Evolutionary conservation across 148 eudicot species (phyloP).

Genomic region (Hydrangea macrophylla): DNA sequence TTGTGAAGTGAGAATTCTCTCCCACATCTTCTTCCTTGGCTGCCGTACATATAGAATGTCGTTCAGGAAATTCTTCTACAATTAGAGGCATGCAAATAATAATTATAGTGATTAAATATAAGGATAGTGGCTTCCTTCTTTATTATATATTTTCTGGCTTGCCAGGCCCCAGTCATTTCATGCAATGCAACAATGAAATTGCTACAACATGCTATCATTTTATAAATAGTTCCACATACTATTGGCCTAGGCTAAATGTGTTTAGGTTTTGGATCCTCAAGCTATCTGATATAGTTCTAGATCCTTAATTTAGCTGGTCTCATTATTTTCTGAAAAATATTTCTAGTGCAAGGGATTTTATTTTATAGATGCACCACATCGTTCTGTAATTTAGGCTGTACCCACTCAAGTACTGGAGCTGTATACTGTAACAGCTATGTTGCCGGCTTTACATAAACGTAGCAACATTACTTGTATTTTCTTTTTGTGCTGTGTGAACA

Average conservation of each 20-base stretch:
- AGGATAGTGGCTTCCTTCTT: background rate
- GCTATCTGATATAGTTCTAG: background rate
- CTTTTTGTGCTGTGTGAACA: background rate
- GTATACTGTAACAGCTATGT: background rate
- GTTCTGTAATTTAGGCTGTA: background rate
- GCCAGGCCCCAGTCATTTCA: background rate
- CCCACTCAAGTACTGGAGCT: background rate
- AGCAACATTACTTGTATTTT: background rate
- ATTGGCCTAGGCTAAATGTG: background rate
- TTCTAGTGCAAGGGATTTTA: background rate
- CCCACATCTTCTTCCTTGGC: background rate
- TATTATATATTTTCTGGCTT: background rate
- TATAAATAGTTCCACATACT: background rate
- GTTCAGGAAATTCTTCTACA: background rate
- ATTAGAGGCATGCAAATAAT: conserved; percentile 3
- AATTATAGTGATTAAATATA: background rate
- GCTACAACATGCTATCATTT: background rate
- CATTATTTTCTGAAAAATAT: background rate
- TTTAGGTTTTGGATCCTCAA: too few relatives aligned
- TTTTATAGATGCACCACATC: background rate
- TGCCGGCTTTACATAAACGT: background rate
- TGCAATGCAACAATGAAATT: background rate
- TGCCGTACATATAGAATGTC: background rate
- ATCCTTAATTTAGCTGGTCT: background rate
- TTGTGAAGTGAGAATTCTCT: conserved; percentile 21